phyloP scores from a whole-genome alignment of 176 grass and related monocot species.

The Bonia amplexicaulis region DNA sequence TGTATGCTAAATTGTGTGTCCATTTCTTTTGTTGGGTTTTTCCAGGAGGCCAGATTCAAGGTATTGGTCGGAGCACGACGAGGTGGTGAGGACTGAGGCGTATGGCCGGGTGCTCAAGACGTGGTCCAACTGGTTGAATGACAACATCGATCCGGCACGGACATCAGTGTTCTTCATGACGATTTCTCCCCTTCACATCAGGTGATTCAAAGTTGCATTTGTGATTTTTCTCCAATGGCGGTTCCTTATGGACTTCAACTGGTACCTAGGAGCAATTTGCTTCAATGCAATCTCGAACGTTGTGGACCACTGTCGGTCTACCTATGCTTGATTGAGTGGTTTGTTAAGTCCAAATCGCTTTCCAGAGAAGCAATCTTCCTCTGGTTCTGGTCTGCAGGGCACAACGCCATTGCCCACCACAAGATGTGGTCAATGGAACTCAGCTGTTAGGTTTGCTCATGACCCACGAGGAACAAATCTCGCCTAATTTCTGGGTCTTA shows the following conservation, averaged over 20 bases:
- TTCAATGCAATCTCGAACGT: not conserved
- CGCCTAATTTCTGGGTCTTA: constrained; percentile 6
- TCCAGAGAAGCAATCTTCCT: constrained; percentile 20
- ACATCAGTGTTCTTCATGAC: constrained; percentile 79
- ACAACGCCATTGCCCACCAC: constrained; percentile 18
- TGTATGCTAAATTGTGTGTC: not conserved
- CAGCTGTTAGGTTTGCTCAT: constrained; percentile 1
- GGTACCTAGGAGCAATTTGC: not conserved
- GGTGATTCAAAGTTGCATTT: constrained; percentile 26
- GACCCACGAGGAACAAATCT: not conserved
- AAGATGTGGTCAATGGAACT: constrained; percentile 1
- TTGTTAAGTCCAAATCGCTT: not conserved
- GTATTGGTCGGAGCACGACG: constrained; percentile 67
- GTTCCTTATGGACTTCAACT: not conserved
- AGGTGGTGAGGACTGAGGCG: constrained; percentile 54
- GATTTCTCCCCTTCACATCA: constrained; percentile 78
- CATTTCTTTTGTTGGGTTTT: not conserved
- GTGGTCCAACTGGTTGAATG: constrained; percentile 52
- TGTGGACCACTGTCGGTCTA: constrained; percentile 13
- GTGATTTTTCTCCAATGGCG: not conserved
- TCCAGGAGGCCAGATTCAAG: constrained; percentile 56
- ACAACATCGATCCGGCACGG: constrained; percentile 50
- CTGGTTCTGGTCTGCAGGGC: not conserved
- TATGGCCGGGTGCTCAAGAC: constrained; percentile 60
- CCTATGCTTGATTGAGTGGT: not conserved